Conservation (phyloP, 1,284 basidiomycete species). For the Trichosporon sp. region DNA sequence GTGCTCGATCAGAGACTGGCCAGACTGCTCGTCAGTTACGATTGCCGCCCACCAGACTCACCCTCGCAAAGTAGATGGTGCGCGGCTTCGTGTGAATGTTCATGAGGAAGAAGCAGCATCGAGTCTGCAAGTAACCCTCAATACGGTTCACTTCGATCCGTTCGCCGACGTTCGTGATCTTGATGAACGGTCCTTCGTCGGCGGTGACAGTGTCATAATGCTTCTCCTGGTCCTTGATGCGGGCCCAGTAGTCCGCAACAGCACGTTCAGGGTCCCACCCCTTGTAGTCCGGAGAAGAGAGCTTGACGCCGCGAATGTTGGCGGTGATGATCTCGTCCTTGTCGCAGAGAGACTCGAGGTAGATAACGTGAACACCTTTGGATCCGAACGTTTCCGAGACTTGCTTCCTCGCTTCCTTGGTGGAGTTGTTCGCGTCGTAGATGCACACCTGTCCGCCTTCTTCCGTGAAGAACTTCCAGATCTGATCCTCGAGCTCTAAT, state of each 20-base stretch:
- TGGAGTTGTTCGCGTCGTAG: slow-evolving; percentile 98
- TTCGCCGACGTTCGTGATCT: slow-evolving; percentile 94
- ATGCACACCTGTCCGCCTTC: slow-evolving; percentile 87
- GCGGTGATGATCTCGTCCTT: slow-evolving; percentile 86
- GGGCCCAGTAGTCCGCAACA: slow-evolving; percentile 79
- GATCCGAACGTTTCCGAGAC: slow-evolving; percentile 80
- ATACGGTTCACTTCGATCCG: slow-evolving; percentile 84
- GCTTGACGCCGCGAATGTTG: slow-evolving; percentile 95
- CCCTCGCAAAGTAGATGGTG: slow-evolving; percentile 88
- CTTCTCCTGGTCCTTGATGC: slow-evolving; percentile 83
- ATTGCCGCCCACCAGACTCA: slow-evolving; percentile 48
- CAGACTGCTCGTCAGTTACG: slow-evolving; percentile 57
- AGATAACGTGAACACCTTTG: slow-evolving; percentile 80
- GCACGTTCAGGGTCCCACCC: slow-evolving; percentile 89
- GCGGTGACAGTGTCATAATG: slow-evolving; percentile 64
- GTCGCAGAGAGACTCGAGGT: slow-evolving; percentile 82
- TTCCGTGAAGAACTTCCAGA: slow-evolving; percentile 80
- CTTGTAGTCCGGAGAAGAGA: slow-evolving; percentile 93
- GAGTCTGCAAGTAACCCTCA: slow-evolving; percentile 62
- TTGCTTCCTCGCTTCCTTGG: slow-evolving; percentile 61
- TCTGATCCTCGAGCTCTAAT: slow-evolving; percentile 75
- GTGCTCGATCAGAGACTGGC: slow-evolving; percentile 94
- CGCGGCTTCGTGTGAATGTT: slow-evolving; percentile 91
- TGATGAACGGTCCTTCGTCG: slow-evolving; percentile 82
- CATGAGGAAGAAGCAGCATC: slow-evolving; percentile 76